phyloP scores from a whole-genome alignment of 331 rosid genomes.

The Pyrus hybrid region DNA sequence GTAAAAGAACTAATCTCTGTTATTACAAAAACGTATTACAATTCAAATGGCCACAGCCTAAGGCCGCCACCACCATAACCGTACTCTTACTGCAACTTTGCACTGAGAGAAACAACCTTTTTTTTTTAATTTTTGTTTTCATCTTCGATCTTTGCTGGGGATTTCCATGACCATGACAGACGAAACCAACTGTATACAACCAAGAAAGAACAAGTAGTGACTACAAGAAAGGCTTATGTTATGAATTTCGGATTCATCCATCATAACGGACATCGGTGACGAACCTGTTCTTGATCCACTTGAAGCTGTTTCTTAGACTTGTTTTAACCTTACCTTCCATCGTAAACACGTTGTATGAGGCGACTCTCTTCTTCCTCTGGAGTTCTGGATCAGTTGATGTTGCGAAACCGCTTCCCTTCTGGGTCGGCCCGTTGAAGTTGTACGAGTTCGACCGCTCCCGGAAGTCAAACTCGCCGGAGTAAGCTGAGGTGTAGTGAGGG shows the following conservation, averaged over 20 bases:
- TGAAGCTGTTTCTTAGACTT: conserved; percentile 73
- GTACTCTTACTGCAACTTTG: too few relatives aligned
- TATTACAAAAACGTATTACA: background rate
- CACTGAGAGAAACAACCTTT: too few relatives aligned
- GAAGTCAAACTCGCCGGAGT: conserved; percentile 60
- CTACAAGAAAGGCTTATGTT: too few relatives aligned
- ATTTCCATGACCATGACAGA: too few relatives aligned
- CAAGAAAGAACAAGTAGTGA: too few relatives aligned
- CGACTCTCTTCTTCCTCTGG: conserved; percentile 45
- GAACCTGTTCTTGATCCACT: conserved; percentile 93
- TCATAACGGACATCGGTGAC: conserved; percentile 51
- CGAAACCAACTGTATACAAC: too few relatives aligned
- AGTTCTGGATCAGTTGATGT: conserved; percentile 47
- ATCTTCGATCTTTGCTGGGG: too few relatives aligned
- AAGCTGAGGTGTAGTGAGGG: conserved; percentile 62
- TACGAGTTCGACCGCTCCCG: conserved; percentile 61
- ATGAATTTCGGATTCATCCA: conserved; percentile 22
- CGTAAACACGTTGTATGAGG: conserved; percentile 64
- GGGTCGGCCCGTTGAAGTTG: conserved; percentile 69
- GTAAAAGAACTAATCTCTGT: too few relatives aligned
- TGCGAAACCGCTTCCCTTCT: conserved; percentile 49
- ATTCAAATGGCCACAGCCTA: background rate
- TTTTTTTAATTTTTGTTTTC: background rate
- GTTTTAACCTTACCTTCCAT: conserved; percentile 74
- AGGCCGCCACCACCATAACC: background rate